A percentile compares a stretch with the other conserved stretches of the same genome.
Evolutionary conservation across 2,329 filamentous ascomycete species (phyloP).

Genomic region (Talaromyces sp.): DNA sequence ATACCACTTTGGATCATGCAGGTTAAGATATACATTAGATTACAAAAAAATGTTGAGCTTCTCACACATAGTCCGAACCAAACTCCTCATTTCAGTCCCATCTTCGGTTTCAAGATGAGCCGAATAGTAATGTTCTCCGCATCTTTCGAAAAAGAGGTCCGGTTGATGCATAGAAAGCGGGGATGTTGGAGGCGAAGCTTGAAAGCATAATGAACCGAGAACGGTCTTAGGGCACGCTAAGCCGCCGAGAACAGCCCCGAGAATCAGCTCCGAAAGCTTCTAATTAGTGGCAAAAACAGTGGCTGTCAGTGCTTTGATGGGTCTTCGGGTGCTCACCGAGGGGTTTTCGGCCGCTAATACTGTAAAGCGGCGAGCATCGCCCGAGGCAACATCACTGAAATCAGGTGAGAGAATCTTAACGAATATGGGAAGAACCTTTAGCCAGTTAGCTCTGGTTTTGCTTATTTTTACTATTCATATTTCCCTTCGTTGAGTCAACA

Average conservation of each 20-base stretch:
- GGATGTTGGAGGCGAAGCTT: neutral
- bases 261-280: neutral
- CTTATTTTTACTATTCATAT: constrained; percentile 1
- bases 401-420: neutral
- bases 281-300: neutral
- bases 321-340: neutral
- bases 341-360: neutral
- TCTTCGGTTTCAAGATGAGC: neutral
- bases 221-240: neutral
- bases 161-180: constrained; percentile 2
- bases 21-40: too few species aligned
- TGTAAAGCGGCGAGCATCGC: neutral
- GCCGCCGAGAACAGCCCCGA: constrained; percentile 1
- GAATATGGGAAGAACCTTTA: neutral
- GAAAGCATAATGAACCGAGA: neutral
- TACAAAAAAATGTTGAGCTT: too few species aligned
- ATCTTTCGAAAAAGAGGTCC: neutral
- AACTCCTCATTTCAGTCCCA: neutral
- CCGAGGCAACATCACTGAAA: constrained; percentile 2
- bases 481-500: neutral
- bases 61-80: neutral
- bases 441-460: neutral
- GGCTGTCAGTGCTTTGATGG: neutral
- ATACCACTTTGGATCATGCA: too few species aligned
- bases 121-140: neutral